A percentile compares a stretch with the other conserved stretches of the same genome.
phyloP scores from a whole-genome alignment of 1,284 basidiomycete species.

The Mycena citricolor region DNA sequence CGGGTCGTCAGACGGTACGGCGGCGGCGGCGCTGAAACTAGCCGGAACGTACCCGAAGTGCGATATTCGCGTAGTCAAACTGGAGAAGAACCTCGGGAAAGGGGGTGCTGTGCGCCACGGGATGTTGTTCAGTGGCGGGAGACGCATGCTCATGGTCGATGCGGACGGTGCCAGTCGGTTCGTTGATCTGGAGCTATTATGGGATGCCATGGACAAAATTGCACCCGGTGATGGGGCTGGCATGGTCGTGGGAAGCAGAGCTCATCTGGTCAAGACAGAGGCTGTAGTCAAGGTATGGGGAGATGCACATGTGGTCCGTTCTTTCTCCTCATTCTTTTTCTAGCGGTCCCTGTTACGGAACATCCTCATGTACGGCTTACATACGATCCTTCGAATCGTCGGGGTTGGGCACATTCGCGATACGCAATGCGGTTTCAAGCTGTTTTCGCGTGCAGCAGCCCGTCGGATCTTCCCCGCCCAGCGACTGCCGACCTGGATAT shows the following conservation, averaged over 20 bases:
- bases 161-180: constrained; percentile 92
- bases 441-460: constrained; percentile 82
- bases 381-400: constrained; percentile 79
- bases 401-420: constrained; percentile 88
- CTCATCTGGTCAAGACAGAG: constrained; percentile 88
- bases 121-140: constrained; percentile 78
- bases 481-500: constrained; percentile 89
- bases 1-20: constrained; percentile 79
- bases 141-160: constrained; percentile 86
- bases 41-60: constrained; percentile 52
- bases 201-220: constrained; percentile 69
- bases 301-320: no score
- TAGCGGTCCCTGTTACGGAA: constrained; percentile 88
- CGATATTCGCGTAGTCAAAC: constrained; percentile 75
- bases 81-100: constrained; percentile 85
- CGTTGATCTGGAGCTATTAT: constrained; percentile 74
- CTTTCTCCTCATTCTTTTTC: constrained; percentile 4
- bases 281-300: constrained; percentile 90
- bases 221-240: constrained; percentile 49
- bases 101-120: constrained; percentile 92
- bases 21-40: constrained; percentile 61
- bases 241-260: constrained; percentile 83
- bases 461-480: constrained; percentile 80
- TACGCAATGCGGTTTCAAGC: constrained; percentile 96
- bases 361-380: constrained; percentile 89